A percentile compares a stretch with the other conserved stretches of the same genome.
These are phyloP conservation scores for Penicillium coprophilum DNA, from an alignment of 495 filamentous ascomycete genomes.

Conservation along the genomic window DNA sequence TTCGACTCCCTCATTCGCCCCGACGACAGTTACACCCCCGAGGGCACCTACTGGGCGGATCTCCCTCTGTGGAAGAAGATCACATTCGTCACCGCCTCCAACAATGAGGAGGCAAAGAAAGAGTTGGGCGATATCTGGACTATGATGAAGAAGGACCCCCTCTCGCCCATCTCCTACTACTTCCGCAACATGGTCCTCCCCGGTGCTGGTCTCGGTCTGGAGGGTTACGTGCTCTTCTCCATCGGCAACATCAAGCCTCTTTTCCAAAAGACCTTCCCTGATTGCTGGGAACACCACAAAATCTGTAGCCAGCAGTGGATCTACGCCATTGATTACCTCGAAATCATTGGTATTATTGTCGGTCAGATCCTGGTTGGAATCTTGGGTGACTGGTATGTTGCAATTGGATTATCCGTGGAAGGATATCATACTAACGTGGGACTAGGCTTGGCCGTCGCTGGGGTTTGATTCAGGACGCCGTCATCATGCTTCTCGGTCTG, in stretches of 20 bases:
- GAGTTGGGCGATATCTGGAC: slow-evolving; percentile 66
- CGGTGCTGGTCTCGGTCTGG: slow-evolving; percentile 82
- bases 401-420: neutral
- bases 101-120: slow-evolving; percentile 59
- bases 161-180: slow-evolving; percentile 78
- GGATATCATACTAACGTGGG: neutral
- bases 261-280: slow-evolving; percentile 64
- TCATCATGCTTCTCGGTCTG: slow-evolving; percentile 87
- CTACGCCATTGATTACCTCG: slow-evolving; percentile 76
- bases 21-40: slow-evolving; percentile 73
- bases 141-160: slow-evolving; percentile 79
- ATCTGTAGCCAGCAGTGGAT: slow-evolving; percentile 75
- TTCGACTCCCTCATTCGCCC: slow-evolving; percentile 74
- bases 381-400: slow-evolving; percentile 54
- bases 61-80: slow-evolving; percentile 63
- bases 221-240: slow-evolving; percentile 92
- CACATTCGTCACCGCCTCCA: slow-evolving; percentile 67
- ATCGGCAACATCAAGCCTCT: slow-evolving; percentile 85
- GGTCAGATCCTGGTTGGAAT: slow-evolving; percentile 78
- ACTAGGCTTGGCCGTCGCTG: slow-evolving; percentile 78
- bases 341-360: slow-evolving; percentile 84
- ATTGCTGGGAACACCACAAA: slow-evolving; percentile 66
- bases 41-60: slow-evolving; percentile 92
- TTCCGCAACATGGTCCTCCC: slow-evolving; percentile 84
- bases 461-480: slow-evolving; percentile 90